A percentile compares a stretch with the other conserved stretches of the same genome.
Conservation (phyloP, 2,329 filamentous ascomycete genomes). For the Magnaporthiopsis incrustans region DNA sequence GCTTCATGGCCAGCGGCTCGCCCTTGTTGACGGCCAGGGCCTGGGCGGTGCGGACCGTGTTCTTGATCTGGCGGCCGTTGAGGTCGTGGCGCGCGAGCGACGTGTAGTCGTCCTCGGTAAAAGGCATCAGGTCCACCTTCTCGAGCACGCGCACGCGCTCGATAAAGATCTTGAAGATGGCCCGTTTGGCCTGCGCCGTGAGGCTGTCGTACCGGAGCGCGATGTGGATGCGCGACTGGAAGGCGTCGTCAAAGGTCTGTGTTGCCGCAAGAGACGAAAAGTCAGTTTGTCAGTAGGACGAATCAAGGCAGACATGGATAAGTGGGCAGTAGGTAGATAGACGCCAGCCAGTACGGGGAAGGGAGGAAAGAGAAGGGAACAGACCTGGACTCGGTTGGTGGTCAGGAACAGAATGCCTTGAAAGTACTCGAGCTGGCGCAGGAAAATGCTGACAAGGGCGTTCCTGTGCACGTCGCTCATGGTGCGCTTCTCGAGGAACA, state of each 20-base stretch:
- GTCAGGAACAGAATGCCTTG: conserved; percentile 86
- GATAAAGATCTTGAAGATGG: conserved; percentile 80
- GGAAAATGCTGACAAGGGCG: conserved; percentile 77
- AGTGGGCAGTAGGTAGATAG: no score
- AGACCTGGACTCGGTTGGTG: conserved; percentile 70
- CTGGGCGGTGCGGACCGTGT: conserved; percentile 75
- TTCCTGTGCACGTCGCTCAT: conserved; percentile 81
- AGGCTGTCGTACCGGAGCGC: conserved; percentile 74
- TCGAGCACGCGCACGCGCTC: conserved; percentile 61
- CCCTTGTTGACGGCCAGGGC: conserved; percentile 71
- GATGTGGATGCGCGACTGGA: conserved; percentile 81
- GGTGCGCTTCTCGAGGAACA: conserved; percentile 75
- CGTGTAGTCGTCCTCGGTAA: conserved; percentile 61
- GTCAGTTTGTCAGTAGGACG: background rate
- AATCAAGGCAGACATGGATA: background rate
- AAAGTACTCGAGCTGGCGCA: conserved; percentile 83
- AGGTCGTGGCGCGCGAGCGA: conserved; percentile 57
- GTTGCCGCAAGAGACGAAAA: no score
- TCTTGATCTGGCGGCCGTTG: conserved; percentile 71
- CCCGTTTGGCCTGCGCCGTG: conserved; percentile 61
- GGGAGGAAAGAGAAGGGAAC: conserved; percentile 10
- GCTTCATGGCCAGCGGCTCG: conserved; percentile 64
- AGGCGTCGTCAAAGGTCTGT: conserved; percentile 83
- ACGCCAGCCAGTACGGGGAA: no score
- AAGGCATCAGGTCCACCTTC: conserved; percentile 49